These are phyloP conservation scores for Penicillium dipodomyicola DNA, from an alignment of 495 filamentous ascomycete genomes.

Conservation along the genomic window DNA sequence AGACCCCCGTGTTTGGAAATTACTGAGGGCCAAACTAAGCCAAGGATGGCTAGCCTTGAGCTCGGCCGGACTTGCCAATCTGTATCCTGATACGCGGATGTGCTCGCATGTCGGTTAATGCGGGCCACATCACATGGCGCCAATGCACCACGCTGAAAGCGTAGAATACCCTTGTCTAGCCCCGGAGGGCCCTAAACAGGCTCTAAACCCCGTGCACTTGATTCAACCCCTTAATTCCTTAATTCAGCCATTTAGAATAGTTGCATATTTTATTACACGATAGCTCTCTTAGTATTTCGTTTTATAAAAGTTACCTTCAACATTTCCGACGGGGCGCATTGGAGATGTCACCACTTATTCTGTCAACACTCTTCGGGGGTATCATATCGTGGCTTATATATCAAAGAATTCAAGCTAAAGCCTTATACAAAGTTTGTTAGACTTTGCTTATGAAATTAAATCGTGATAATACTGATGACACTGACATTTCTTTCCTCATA, in stretches of 20 bases:
- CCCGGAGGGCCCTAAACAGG: neutral
- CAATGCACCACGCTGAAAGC: slow-evolving; percentile 1
- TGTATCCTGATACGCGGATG: neutral
- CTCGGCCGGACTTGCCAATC: neutral
- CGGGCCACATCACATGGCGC: neutral
- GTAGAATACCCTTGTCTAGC: slow-evolving; percentile 1
- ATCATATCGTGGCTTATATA: slow-evolving; percentile 1
- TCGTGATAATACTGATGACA: neutral
- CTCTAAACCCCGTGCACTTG: neutral
- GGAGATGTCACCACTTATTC: neutral
- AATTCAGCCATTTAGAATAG: neutral
- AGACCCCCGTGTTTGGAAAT: neutral
- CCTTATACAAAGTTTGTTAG: neutral
- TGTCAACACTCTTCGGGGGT: neutral
- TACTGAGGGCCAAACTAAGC: neutral
- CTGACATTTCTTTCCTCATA: neutral
- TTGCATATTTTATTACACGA: neutral
- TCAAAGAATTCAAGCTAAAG: neutral
- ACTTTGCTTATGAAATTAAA: too few relatives aligned
- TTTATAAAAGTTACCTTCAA: neutral
- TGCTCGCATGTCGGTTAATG: slow-evolving; percentile 1
- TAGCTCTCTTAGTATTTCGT: neutral
- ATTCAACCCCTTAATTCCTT: too few relatives aligned
- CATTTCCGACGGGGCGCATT: neutral
- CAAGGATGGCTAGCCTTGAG: neutral